A percentile compares a stretch with the other conserved stretches of the same genome.
Conservation (phyloP, 768 basidiomycete species). For the Suillus alpinus region DNA sequence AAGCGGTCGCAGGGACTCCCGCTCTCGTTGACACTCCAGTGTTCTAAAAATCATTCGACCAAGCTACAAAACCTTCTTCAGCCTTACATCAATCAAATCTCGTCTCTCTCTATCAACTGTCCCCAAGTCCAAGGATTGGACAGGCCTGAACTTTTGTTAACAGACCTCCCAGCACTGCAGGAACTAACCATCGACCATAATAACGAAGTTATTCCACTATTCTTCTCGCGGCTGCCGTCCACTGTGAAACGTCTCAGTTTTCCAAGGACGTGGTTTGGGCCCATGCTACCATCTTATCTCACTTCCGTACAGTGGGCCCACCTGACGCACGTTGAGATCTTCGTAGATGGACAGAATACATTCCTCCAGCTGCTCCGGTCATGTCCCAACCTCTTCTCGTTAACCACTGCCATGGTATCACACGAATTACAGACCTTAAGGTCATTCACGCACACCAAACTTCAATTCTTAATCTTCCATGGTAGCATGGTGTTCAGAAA, state of each 20-base stretch:
- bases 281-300: background rate
- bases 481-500: constrained; percentile 1
- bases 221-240: constrained; percentile 4
- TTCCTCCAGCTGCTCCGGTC: constrained; percentile 4
- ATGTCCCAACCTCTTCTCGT: background rate
- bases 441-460: constrained; percentile 12
- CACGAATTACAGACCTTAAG: background rate
- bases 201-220: background rate
- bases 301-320: constrained; percentile 16
- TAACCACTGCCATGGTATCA: constrained; percentile 7
- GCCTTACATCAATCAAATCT: constrained; percentile 14
- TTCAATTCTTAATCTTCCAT: constrained; percentile 12
- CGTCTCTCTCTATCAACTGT: constrained; percentile 3
- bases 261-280: background rate
- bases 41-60: background rate
- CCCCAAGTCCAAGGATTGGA: too few species aligned
- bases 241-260: constrained; percentile 15
- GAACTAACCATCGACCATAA: constrained; percentile 13
- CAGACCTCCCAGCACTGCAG: constrained; percentile 15
- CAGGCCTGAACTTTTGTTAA: background rate
- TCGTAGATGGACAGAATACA: background rate
- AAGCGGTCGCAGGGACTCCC: constrained; percentile 16
- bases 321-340: constrained; percentile 16
- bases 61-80: constrained; percentile 11
- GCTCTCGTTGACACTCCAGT: constrained; percentile 16